Evolutionary conservation across 202 grass and related monocot species (phyloP), one percentile per base, ranked within the genome.

Genomic region (Zoysia matrella): DNA sequence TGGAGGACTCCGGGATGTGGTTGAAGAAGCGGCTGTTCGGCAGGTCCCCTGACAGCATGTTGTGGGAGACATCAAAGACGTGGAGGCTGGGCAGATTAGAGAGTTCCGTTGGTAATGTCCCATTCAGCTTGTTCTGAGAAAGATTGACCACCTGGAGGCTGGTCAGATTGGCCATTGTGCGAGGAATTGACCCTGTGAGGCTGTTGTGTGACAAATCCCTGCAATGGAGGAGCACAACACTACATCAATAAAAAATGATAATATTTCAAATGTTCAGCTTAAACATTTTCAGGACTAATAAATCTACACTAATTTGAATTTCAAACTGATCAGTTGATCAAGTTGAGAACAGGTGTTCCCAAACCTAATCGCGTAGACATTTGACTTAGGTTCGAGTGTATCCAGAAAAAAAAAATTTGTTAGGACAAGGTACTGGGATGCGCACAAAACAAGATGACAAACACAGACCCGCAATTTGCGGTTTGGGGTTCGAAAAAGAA

Each of bases 181-280:
- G 47, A 47, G 95, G 92, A 75, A 98, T 91, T 43, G 86, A 49
- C 39, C 95, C 90, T 3, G 66, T 85, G 41, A 98, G 80, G 11
- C 60, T 77, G 65, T 98, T 98, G 51, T 90, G 82, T 5, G 92
- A 98, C n/a, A 98, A 84, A 69, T 89, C 88, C 89, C 95, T 98
- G 85, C 73, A 93, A 80, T 69, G 30, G 36, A 80, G n/a, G 72
- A 86, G 47, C 41, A 89, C 43, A 82, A 4, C 4, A 69, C 8
- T 67, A 47, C 46, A 72, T 73, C 55, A 69, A 55, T 47, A 39
- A 50, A 78, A 78, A 79, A 74, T 30, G 61, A 43, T 22, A 30
- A 30, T 30, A 30, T 44, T 49, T 56, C 3, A 6, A 56, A 68
- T 72, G 11, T 22, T 77, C 60, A 13, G 13, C 42, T 58, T 8